These are phyloP conservation scores for Boletus reticulatus DNA, from an alignment of 768 basidiomycete genomes.

Conservation along the genomic window DNA sequence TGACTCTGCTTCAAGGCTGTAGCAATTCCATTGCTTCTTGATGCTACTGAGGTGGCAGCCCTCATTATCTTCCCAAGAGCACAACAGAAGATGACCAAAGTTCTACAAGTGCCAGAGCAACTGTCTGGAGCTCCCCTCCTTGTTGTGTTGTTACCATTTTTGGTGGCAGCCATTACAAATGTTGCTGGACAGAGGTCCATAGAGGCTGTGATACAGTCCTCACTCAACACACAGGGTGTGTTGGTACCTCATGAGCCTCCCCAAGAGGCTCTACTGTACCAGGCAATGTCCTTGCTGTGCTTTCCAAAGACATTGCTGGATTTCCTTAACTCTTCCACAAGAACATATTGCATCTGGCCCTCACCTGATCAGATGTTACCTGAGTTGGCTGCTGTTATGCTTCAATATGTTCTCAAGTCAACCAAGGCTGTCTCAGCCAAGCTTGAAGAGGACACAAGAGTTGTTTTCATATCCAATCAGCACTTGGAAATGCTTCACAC, in stretches of 20 bases:
- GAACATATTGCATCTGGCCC: constrained; percentile 51
- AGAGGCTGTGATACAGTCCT: constrained; percentile 6
- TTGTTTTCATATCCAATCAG: constrained; percentile 67
- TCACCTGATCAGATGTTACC: constrained; percentile 26
- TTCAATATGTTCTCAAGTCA: constrained; percentile 44
- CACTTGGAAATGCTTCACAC: constrained; percentile 48
- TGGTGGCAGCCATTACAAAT: constrained; percentile 14
- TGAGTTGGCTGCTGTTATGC: constrained; percentile 42
- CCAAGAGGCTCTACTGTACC: constrained; percentile 19
- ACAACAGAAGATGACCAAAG: constrained; percentile 32
- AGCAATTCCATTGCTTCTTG: constrained; percentile 45
- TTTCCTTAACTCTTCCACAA: constrained; percentile 38
- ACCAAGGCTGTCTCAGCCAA: constrained; percentile 40
- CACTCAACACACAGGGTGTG: background rate
- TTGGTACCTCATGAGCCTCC: background rate
- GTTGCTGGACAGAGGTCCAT: constrained; percentile 18
- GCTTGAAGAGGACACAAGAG: constrained; percentile 39
- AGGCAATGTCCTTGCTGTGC: constrained; percentile 34
- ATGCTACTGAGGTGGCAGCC: constrained; percentile 47
- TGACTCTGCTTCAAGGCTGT: constrained; percentile 40
- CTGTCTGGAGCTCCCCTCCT: constrained; percentile 15
- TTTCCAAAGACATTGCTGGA: constrained; percentile 50
- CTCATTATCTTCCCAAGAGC: constrained; percentile 54
- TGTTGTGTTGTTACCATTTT: constrained; percentile 27
- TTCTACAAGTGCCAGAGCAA: constrained; percentile 41